Base-by-base conservation (phyloP, 164 flowering plant species). In the Echeveria elegans region DNA sequence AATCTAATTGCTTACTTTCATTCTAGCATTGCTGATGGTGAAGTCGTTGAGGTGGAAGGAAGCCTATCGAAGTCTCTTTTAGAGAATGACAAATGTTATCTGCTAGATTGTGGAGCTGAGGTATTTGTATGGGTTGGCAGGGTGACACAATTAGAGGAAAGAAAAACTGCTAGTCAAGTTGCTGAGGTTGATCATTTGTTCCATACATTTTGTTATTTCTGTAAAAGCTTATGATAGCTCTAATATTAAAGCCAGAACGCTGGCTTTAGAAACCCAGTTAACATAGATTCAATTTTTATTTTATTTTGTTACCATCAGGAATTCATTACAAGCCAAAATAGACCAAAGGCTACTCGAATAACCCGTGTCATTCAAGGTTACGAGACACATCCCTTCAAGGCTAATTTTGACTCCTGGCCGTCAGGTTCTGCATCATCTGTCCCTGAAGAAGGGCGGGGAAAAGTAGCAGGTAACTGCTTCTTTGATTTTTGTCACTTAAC, bases 111-210 rank as follows among this genome's bases (percentile, higher is more conserved):
- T 84, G 97, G 99, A 64, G 79, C 88, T 73, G 96, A 95, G 73
- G 77, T 95, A 14, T 90, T 86, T 83, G 78, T 92, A 70, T 95
- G 99, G 99, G 86, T 92, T 80, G 99, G 99, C 30, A 92, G 99
- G n/a, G 88, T 83, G 52, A 90, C 97, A 32, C 97, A 90, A 79
- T 76, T 92, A 67, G 99, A 95, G 66, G 98, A 95, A 38, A 90
- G 99, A 80, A 95, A 95, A 80, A 77, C 85, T 70, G 98, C 97
- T 61, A 82, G 80, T 73, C 94, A 84, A 77, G 85, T 82, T 71
- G 96, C 90, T 68, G 99, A 95, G 98, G 99, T 95, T 82, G 62
- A 31, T 32, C 15, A 31, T 41, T 72, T 59, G 11, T 66, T 21
- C 23, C 58, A 30, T 37, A 69, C 14, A 24, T 53, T 14, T 24